A percentile compares a stretch with the other conserved stretches of the same genome.
These are phyloP conservation scores for Pharus latifolius DNA, from an alignment of 176 grass and related monocot species.

Conservation along the genomic window DNA sequence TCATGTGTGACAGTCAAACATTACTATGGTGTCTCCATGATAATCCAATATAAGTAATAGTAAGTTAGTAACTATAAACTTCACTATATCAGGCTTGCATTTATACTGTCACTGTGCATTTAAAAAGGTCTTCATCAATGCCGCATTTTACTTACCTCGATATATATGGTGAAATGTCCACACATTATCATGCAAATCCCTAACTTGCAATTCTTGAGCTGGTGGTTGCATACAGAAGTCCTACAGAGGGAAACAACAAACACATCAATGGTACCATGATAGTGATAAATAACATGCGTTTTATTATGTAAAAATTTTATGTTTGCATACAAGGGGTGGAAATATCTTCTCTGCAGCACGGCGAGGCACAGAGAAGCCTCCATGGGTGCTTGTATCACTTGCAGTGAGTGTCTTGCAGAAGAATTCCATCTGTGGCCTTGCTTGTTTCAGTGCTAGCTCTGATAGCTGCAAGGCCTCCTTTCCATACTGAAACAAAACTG, in stretches of 20 bases:
- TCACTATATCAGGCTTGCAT: too few species aligned
- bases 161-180: constrained; percentile 99
- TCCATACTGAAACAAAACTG: constrained; percentile 46
- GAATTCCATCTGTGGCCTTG: constrained; percentile 80
- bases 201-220: constrained; percentile 87
- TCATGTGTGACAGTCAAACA: too few species aligned
- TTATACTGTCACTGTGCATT: neutral
- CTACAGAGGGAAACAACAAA: constrained; percentile 20
- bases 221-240: constrained; percentile 97
- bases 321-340: constrained; percentile 64
- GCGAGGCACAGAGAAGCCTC: constrained; percentile 96
- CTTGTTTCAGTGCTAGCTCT: constrained; percentile 83
- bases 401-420: constrained; percentile 98
- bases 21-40: too few species aligned
- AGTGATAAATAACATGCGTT: neutral
- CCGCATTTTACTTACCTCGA: constrained; percentile 44
- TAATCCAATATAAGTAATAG: too few species aligned
- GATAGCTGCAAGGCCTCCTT: constrained; percentile 90
- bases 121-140: neutral
- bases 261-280: neutral
- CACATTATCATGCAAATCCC: constrained; percentile 81
- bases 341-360: constrained; percentile 97
- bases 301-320: neutral
- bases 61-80: too few species aligned
- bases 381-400: constrained; percentile 96